Conservation (phyloP, 2,329 filamentous ascomycete species). For the Aspergillus sp. region DNA sequence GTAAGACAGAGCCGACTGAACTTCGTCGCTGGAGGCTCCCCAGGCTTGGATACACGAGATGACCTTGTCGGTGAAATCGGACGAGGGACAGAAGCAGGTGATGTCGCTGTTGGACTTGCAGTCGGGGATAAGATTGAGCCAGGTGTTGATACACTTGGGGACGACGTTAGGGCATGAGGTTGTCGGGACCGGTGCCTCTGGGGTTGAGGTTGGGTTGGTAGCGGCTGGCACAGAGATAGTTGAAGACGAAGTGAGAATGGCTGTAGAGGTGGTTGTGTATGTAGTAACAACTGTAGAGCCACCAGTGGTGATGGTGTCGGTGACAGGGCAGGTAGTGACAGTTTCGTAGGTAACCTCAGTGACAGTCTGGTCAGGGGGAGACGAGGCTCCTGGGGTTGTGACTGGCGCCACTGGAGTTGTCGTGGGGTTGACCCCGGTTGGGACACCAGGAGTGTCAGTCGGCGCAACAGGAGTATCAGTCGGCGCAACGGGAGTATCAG, state of each 20-base stretch:
- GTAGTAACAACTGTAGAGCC: slow-evolving; percentile 51
- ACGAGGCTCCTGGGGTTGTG: not conserved
- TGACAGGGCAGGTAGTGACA: slow-evolving; percentile 34
- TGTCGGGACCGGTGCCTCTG: slow-evolving; percentile 23
- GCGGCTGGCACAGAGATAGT: slow-evolving; percentile 9
- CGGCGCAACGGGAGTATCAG: not conserved
- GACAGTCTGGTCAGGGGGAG: not conserved
- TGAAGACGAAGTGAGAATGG: slow-evolving; percentile 33
- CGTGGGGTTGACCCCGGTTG: slow-evolving; percentile 1
- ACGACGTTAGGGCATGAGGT: slow-evolving; percentile 65
- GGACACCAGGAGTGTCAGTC: not conserved
- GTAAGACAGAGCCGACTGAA: slow-evolving; percentile 73
- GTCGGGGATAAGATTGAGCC: slow-evolving; percentile 65
- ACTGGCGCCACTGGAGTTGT: not conserved
- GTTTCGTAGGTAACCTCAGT: slow-evolving; percentile 25
- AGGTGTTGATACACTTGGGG: slow-evolving; percentile 89
- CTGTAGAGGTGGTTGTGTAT: slow-evolving; percentile 58
- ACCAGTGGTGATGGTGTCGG: slow-evolving; percentile 40
- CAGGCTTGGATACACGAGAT: slow-evolving; percentile 79
- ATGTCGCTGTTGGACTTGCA: slow-evolving; percentile 84
- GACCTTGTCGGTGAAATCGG: slow-evolving; percentile 73
- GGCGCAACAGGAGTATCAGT: not conserved
- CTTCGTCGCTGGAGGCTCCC: slow-evolving; percentile 64
- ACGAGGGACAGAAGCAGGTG: slow-evolving; percentile 82
- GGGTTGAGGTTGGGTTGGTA: not conserved